Percentiles rank a stretch among this genome's conserved stretches.
Conservation (phyloP, 2,329 filamentous ascomycete genomes). For the Sphaceloma murrayae region DNA sequence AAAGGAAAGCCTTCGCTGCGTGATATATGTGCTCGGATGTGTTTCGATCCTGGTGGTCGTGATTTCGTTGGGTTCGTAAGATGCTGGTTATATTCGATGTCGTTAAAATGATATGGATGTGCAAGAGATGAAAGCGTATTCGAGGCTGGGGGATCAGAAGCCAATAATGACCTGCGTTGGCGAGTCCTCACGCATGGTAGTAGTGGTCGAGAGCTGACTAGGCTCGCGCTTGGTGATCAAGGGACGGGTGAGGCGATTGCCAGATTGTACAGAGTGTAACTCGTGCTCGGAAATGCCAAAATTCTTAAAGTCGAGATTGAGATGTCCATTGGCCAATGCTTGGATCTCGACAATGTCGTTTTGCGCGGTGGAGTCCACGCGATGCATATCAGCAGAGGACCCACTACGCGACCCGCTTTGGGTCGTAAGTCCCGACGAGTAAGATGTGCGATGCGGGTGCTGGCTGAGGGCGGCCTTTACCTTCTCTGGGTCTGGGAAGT, state of each 20-base stretch:
- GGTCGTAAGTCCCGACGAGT: conserved; percentile 8
- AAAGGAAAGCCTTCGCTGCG: conserved; percentile 6
- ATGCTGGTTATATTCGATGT: conserved; percentile 3
- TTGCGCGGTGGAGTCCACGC: conserved; percentile 4
- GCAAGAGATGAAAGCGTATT: neutral
- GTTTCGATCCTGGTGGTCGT: conserved; percentile 1
- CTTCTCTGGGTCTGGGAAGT: conserved; percentile 23
- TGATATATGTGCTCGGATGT: neutral
- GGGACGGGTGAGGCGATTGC: conserved; percentile 1
- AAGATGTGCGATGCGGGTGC: neutral
- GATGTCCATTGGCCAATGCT: neutral
- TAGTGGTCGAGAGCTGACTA: conserved; percentile 13
- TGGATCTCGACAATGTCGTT: conserved; percentile 7
- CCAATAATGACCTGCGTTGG: neutral
- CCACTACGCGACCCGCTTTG: conserved; percentile 8
- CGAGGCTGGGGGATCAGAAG: neutral
- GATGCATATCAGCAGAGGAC: conserved; percentile 16
- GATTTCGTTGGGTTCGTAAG: conserved; percentile 5
- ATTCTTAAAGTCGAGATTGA: conserved; percentile 15
- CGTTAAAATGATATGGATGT: neutral
- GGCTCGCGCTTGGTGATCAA: conserved; percentile 4
- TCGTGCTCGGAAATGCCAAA: conserved; percentile 11
- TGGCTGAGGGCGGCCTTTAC: neutral
- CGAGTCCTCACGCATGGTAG: conserved; percentile 2
- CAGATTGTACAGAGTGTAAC: neutral